Evolutionary conservation across 2,329 filamentous ascomycete genomes (phyloP).

Genomic region (Colletotrichum sp.): DNA sequence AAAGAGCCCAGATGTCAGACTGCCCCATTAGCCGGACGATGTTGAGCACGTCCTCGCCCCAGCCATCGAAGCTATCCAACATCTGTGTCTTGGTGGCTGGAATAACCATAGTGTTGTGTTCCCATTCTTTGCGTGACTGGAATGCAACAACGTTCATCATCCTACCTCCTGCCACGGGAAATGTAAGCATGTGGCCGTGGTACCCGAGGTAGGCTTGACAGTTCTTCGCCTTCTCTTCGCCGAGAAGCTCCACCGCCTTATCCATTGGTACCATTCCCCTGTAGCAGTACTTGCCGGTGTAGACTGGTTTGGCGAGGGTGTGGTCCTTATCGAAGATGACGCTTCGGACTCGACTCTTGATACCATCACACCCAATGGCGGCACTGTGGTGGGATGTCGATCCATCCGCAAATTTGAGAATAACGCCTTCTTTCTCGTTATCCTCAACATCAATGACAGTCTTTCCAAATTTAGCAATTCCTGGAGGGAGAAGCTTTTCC

Average conservation of each 20-base stretch:
- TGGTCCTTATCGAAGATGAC: conserved; percentile 32
- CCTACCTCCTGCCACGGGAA: conserved; percentile 59
- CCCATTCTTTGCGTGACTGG: background rate
- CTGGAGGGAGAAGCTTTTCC: conserved; percentile 36
- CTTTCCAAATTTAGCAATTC: background rate
- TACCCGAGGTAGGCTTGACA: conserved; percentile 41
- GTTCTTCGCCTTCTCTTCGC: conserved; percentile 36
- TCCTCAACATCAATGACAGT: background rate
- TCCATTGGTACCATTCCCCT: conserved; percentile 52
- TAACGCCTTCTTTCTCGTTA: background rate
- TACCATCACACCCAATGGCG: conserved; percentile 47
- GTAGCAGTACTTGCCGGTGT: conserved; percentile 64
- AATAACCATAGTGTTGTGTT: background rate
- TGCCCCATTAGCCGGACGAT: background rate
- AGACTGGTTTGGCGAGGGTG: background rate
- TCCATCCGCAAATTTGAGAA: conserved; percentile 24
- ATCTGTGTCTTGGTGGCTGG: background rate
- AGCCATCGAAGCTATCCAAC: background rate
- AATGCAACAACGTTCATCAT: conserved; percentile 61
- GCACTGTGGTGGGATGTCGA: conserved; percentile 42
- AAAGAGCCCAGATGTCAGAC: background rate
- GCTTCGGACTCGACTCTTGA: conserved; percentile 39
- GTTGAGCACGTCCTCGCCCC: background rate
- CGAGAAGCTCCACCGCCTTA: conserved; percentile 54
- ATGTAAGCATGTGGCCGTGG: conserved; percentile 62